A percentile compares a stretch with the other conserved stretches of the same genome.
These are phyloP conservation scores for Volvox africanus DNA, from an alignment of 139 green algal genomes.

Conservation along the genomic window DNA sequence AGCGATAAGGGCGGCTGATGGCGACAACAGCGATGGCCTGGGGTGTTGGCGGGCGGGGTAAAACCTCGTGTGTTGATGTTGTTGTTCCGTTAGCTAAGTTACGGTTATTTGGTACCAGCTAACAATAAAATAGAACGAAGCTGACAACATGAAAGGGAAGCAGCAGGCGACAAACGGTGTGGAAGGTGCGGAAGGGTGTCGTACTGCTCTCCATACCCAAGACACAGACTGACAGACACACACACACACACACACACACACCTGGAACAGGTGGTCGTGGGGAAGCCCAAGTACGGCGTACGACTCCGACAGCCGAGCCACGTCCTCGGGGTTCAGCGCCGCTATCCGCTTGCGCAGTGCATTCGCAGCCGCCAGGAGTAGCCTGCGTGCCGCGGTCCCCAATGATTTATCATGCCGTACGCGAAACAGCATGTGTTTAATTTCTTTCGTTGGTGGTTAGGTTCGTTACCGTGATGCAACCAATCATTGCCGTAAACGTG, in stretches of 20 bases:
- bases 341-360: not conserved
- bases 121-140: too few species aligned
- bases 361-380: not conserved
- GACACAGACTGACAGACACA: too few species aligned
- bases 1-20: not conserved
- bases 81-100: not conserved
- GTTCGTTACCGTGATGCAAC: not conserved
- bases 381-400: not conserved
- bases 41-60: not conserved
- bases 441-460: not conserved
- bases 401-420: too few species aligned
- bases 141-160: not conserved
- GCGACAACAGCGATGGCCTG: not conserved
- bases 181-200: not conserved
- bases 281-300: not conserved
- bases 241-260: not conserved
- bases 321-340: not conserved
- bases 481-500: too few species aligned
- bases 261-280: constrained; percentile 28
- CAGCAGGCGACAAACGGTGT: not conserved
- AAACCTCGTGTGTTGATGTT: not conserved
- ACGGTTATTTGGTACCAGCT: too few species aligned
- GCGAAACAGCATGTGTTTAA: not conserved
- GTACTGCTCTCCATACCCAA: not conserved
- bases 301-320: constrained; percentile 19